These are phyloP conservation scores for Peronospora destructor DNA, from an alignment of 352 stramenopile genomes.

Conservation along the genomic window DNA sequence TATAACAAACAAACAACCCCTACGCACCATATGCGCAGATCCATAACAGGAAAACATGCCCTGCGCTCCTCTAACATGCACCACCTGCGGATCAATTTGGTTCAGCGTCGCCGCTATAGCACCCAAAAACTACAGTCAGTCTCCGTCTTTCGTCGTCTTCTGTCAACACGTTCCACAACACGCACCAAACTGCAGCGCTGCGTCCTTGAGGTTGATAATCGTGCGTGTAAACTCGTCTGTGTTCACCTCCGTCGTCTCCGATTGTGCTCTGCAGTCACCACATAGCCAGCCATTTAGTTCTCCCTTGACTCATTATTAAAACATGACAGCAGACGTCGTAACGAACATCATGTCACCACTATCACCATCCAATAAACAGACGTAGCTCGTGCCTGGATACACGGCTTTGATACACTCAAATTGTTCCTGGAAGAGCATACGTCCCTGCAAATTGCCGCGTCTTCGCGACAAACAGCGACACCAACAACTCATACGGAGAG, in stretches of 20 bases:
- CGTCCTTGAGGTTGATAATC: slow-evolving; percentile 74
- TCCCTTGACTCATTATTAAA: too few relatives aligned
- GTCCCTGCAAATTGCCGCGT: slow-evolving; percentile 45
- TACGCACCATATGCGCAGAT: slow-evolving; percentile 54
- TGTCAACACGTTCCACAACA: background rate
- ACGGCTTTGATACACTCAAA: slow-evolving; percentile 66
- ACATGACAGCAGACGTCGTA: too few relatives aligned
- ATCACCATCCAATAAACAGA: slow-evolving; percentile 70
- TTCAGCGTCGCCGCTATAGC: slow-evolving; percentile 63
- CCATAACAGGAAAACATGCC: slow-evolving; percentile 85
- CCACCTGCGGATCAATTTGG: slow-evolving; percentile 73
- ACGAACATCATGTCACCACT: slow-evolving; percentile 79
- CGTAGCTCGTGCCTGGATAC: slow-evolving; percentile 74
- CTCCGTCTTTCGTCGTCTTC: background rate
- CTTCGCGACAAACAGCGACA: slow-evolving; percentile 67
- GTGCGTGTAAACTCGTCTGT: slow-evolving; percentile 72
- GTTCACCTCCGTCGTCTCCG: slow-evolving; percentile 54
- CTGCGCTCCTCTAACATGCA: slow-evolving; percentile 76
- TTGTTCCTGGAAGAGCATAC: slow-evolving; percentile 59
- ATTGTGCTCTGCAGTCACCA: slow-evolving; percentile 45
- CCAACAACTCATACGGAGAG: slow-evolving; percentile 46
- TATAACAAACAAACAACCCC: background rate
- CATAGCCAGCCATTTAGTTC: background rate
- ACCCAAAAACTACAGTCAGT: background rate
- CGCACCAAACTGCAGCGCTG: slow-evolving; percentile 74